Conservation (phyloP, 352 stramenopile species). For the Pythium phragmitis region DNA sequence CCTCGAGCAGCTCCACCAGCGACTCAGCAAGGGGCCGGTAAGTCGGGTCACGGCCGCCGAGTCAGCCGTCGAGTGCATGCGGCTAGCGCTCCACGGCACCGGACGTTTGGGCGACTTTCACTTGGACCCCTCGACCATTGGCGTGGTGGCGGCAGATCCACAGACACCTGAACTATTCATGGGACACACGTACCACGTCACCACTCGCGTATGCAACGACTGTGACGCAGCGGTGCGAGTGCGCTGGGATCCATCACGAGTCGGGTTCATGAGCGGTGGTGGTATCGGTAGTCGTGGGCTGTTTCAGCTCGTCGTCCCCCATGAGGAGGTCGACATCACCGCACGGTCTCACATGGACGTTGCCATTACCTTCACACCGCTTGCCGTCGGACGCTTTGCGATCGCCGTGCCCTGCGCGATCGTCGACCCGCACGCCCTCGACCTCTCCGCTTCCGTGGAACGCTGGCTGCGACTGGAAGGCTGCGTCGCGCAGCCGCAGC, state of each 20-base stretch:
- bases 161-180: constrained; percentile 3
- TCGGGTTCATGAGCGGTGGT: constrained; percentile 12
- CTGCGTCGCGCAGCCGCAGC: constrained; percentile 33
- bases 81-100: constrained; percentile 14
- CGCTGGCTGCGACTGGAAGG: constrained; percentile 61
- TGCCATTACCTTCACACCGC: constrained; percentile 41
- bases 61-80: constrained; percentile 12
- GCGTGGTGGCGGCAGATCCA: not conserved
- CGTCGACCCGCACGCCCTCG: not conserved
- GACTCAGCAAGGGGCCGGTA: not conserved
- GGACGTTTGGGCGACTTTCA: constrained; percentile 20
- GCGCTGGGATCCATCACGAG: constrained; percentile 30
- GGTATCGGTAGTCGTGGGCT: not conserved
- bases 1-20: constrained; percentile 27
- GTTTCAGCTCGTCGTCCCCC: constrained; percentile 3
- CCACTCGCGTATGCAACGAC: constrained; percentile 33
- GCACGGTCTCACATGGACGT: constrained; percentile 25
- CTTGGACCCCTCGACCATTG: constrained; percentile 6
- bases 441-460: constrained; percentile 25
- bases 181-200: constrained; percentile 11
- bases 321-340: not conserved
- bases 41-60: constrained; percentile 9
- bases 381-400: constrained; percentile 39
- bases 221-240: constrained; percentile 33
- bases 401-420: constrained; percentile 46